Evolutionary conservation across 2,329 filamentous ascomycete genomes (phyloP), one percentile per base, ranked within the genome.

Genomic region (Hymenoscyphus salicellus): DNA sequence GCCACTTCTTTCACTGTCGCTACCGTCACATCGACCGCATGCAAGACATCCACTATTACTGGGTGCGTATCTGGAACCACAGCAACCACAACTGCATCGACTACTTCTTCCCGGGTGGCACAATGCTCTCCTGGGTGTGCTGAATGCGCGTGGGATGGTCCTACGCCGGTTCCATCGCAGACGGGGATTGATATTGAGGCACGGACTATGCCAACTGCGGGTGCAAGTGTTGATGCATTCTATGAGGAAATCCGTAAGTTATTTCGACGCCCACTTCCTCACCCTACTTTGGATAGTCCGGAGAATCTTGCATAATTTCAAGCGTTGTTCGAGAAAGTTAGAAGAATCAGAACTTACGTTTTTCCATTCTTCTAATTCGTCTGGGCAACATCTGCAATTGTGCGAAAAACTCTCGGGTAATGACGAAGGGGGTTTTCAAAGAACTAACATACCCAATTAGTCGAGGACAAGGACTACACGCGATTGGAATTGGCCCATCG

Each of bases 11-110:
- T 59, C 46, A 62, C 52, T 17, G 63, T 64, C 32, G 26, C 58
- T 36, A 64, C 63, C 14, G 30, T 62, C 28, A 64, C 59, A 36
- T 41, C 60, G 43, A 58, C 41, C 5, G 32, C 57, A 14, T 64
- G 63, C 30, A 41, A 38, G 17, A 64, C 63, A 28, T 32, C 58
- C 11, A 64, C 63, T 3, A 41, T 64, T 17, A 41, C 58, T 38
- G 63, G 58, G 5, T 64, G 63, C 26, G 62, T 10, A 14, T 16
- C 49, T 1, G 62, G 62, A 8, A 61, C 49, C 14, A 61, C 62
- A 33, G 36, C 52, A 20, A 64, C 62, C 1, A 64, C 62, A 49
- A 64, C 58, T 23, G 57, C 28, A 7, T 64, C 62, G 8, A 41
- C 43, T 5, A 62, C 52, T 38, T 38, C 49, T 32, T 62, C 52